A percentile compares a stretch with the other conserved stretches of the same genome.
These are phyloP conservation scores for Erigeron philadelphicus DNA, from an alignment of 140 eudicot genomes.

Conservation along the genomic window DNA sequence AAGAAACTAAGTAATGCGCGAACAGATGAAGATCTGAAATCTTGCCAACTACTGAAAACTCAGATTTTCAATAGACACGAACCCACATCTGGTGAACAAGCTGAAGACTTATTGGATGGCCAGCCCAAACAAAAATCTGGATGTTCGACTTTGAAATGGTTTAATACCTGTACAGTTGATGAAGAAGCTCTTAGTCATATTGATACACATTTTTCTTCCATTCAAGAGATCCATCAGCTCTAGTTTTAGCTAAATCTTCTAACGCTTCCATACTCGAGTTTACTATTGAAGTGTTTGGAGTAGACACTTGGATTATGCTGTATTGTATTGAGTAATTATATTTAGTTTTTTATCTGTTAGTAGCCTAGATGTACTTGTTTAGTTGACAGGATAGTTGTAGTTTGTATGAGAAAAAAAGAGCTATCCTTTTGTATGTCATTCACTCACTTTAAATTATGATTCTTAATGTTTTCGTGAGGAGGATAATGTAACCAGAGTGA, in stretches of 20 bases:
- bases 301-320: not conserved
- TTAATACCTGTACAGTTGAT: conserved; percentile 28
- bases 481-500: too few species aligned
- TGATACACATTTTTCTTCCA: conserved; percentile 42
- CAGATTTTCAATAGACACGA: conserved; percentile 31
- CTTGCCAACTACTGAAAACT: conserved; percentile 46
- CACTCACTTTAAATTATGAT: too few species aligned
- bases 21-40: conserved; percentile 59
- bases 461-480: too few species aligned
- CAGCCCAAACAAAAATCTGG: conserved; percentile 18
- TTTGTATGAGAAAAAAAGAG: not conserved
- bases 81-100: conserved; percentile 12
- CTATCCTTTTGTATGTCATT: too few species aligned
- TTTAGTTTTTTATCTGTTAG: not conserved
- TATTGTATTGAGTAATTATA: not conserved
- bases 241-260: conserved; percentile 18
- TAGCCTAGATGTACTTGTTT: not conserved
- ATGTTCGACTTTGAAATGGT: conserved; percentile 38
- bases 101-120: conserved; percentile 19
- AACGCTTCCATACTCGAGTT: not conserved
- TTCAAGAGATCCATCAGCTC: conserved; percentile 48
- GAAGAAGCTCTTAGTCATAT: conserved; percentile 39
- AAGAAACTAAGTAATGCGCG: conserved; percentile 65
- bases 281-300: conserved; percentile 9
- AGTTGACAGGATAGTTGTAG: not conserved